Base-by-base conservation (phyloP, 2,329 filamentous ascomycete species). In the Penicillium frequentans region DNA sequence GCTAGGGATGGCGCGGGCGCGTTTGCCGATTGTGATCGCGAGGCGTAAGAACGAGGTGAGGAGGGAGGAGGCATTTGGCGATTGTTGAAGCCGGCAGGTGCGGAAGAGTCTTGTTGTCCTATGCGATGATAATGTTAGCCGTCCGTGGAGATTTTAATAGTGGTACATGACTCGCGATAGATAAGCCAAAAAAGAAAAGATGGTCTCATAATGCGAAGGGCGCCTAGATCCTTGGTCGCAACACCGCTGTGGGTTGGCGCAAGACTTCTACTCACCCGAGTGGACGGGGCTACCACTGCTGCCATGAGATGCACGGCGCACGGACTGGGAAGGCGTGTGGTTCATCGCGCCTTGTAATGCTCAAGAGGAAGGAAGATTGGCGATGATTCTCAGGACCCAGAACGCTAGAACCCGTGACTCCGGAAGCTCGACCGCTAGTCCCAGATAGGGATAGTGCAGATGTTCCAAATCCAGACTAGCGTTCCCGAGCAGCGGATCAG, bases 1-100 rank as follows among this genome's bases (percentile, higher is more conserved):
- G 54, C 76, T 72, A 29, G 73, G 71, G 51, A 76, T 27, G 75
- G 68, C 55, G 71, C 70, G 54, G 69, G 76, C 56, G 70, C 71
- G 64, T 72, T 76, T 58, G 69, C 75, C 26, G 77, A 69, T 57
- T 73, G 70, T 31, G 68, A 68, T 60, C 76, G 76, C 46, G 77
- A 74, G 35, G 72, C 71, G 65, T 77, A 79, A 51, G 77, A 75
- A 64, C 77, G 79, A 27, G 81, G 79, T 47, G 81, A 79, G 29
- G 79, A 80, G 11, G 81, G 80, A 49, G 81, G 80, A 64, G 77
- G 79, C 79, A 82, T 82, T 60, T 77, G 76, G 54, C 77, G 77
- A 62, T 61, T 69, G 37, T 68, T 68, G 62, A 77, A 73, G 6
- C 73, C 57, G 35, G 68, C 58, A 29, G 70, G 62, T 43, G 73